These are phyloP conservation scores for Suhomyces atakaporum DNA, from an alignment of 1,139 yeast genomes.

Conservation along the genomic window DNA sequence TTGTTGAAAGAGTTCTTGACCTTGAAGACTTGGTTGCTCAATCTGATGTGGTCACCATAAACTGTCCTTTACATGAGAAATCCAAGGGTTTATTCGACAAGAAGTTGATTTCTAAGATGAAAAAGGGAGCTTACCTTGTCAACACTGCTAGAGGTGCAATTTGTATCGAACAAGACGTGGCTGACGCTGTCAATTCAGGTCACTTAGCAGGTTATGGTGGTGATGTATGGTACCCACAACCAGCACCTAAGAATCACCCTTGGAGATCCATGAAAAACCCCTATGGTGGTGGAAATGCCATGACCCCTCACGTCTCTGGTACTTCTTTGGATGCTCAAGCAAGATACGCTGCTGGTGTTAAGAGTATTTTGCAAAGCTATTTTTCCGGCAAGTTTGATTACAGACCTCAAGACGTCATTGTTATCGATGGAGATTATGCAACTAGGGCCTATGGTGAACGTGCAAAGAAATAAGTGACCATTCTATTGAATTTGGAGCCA, in stretches of 20 bases:
- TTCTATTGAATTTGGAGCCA: no score
- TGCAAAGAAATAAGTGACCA: slow-evolving; percentile 20
- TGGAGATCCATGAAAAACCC: slow-evolving; percentile 72
- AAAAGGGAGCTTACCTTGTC: slow-evolving; percentile 74
- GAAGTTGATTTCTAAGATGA: slow-evolving; percentile 68
- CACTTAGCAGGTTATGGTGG: slow-evolving; percentile 81
- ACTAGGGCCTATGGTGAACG: slow-evolving; percentile 70
- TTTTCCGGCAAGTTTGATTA: slow-evolving; percentile 64
- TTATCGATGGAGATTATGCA: slow-evolving; percentile 69
- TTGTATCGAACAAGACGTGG: slow-evolving; percentile 70
- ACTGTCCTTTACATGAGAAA: slow-evolving; percentile 74
- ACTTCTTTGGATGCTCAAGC: slow-evolving; percentile 79
- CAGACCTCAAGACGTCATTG: slow-evolving; percentile 73
- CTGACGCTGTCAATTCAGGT: slow-evolving; percentile 70
- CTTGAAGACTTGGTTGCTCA: slow-evolving; percentile 68
- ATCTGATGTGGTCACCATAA: slow-evolving; percentile 76
- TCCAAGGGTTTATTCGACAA: slow-evolving; percentile 69
- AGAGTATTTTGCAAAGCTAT: slow-evolving; percentile 63
- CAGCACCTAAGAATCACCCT: slow-evolving; percentile 75
- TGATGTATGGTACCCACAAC: slow-evolving; percentile 83
- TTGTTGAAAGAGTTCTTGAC: slow-evolving; percentile 60
- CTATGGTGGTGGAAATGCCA: slow-evolving; percentile 76
- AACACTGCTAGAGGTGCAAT: slow-evolving; percentile 89
- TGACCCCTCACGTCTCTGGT: slow-evolving; percentile 85
- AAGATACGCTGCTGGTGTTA: slow-evolving; percentile 71